Percentiles rank a stretch among this genome's conserved stretches.
Conservation (phyloP, 2,329 filamentous ascomycete species). For the Xylariomycetidae sp. region DNA sequence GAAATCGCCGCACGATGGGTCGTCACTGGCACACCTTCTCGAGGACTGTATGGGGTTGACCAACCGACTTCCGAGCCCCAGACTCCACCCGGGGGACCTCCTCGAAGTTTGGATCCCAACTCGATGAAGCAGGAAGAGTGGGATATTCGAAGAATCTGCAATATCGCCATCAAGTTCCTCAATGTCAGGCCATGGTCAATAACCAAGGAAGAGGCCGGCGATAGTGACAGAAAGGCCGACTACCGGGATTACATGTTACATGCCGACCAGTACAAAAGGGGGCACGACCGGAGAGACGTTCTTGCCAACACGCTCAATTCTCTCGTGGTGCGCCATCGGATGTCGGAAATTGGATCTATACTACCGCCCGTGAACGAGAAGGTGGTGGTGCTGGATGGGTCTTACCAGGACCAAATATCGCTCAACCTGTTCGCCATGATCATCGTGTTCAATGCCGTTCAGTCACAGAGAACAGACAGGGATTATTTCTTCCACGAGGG, state of each 20-base stretch:
- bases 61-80: conserved; percentile 31
- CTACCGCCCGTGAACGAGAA: conserved; percentile 70
- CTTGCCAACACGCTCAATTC: conserved; percentile 67
- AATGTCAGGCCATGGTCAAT: conserved; percentile 76
- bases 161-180: conserved; percentile 64
- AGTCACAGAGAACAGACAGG: conserved; percentile 73
- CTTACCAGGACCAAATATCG: conserved; percentile 75
- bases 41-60: conserved; percentile 67
- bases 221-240: conserved; percentile 52
- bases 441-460: conserved; percentile 79
- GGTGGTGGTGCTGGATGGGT: conserved; percentile 69
- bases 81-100: no score
- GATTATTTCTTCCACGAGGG: conserved; percentile 86
- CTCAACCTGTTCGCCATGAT: conserved; percentile 81
- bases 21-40: conserved; percentile 83
- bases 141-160: conserved; percentile 61
- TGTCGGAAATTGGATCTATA: conserved; percentile 61
- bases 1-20: conserved; percentile 74
- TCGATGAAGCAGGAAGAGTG: conserved; percentile 42
- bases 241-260: conserved; percentile 71
- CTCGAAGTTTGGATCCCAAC: conserved; percentile 16
- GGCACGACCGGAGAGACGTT: conserved; percentile 53
- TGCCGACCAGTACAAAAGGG: conserved; percentile 42
- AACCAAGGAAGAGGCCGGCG: conserved; percentile 43
- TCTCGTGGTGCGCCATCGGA: conserved; percentile 73